Percentiles rank a stretch among this genome's conserved stretches.
These are phyloP conservation scores for Fusarium armeniacum DNA, from an alignment of 2,329 filamentous ascomycete species.

Conservation along the genomic window DNA sequence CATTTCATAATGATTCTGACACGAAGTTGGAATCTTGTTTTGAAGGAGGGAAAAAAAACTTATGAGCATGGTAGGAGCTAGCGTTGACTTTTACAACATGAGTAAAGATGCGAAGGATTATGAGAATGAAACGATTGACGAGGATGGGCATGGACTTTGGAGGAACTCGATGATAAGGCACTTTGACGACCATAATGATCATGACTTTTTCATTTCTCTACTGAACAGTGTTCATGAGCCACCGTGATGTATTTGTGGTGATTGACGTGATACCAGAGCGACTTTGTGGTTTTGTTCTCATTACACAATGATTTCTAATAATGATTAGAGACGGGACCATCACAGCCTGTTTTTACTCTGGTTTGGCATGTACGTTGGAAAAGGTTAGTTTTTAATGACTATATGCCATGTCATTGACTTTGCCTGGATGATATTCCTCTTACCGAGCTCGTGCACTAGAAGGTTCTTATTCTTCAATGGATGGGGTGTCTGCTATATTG, in stretches of 20 bases:
- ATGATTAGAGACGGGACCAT: not conserved
- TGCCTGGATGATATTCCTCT: not conserved
- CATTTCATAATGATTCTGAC: constrained; percentile 3
- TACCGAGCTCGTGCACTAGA: not conserved
- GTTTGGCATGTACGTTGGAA: not conserved
- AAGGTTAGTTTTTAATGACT: not conserved
- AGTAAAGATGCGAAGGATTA: constrained; percentile 27
- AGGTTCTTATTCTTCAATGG: not conserved
- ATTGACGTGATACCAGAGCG: constrained; percentile 13
- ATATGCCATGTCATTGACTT: not conserved
- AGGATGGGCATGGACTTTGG: constrained; percentile 36
- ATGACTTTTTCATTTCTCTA: constrained; percentile 38
- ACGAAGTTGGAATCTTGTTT: constrained; percentile 18
- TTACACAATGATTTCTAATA: not conserved
- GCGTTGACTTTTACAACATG: constrained; percentile 41
- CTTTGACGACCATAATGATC: constrained; percentile 50
- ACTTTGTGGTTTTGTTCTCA: not conserved
- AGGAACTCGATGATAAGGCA: constrained; percentile 46
- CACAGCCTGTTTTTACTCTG: too few species aligned
- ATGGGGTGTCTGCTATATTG: not conserved
- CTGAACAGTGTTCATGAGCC: constrained; percentile 3
- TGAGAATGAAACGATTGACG: constrained; percentile 38
- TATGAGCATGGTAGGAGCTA: constrained; percentile 42
- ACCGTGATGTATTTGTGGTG: not conserved
- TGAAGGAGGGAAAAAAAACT: constrained; percentile 30